Conservation (phyloP, 306 rosid genomes). For the Sindora glabra region DNA sequence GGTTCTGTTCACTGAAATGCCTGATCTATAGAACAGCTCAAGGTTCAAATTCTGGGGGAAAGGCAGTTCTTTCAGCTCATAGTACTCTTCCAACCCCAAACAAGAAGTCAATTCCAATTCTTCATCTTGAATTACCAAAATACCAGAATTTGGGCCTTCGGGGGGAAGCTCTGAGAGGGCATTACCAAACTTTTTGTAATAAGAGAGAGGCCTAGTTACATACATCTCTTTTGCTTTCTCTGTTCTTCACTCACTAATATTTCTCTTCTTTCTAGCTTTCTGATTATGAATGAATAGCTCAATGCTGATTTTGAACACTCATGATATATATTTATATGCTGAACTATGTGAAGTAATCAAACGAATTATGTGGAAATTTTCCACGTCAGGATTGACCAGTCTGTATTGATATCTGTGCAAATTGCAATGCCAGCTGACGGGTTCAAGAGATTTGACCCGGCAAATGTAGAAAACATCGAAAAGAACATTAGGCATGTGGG, state of each 20-base stretch:
- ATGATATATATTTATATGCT: too few species aligned
- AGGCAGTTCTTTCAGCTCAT: slow-evolving; percentile 38
- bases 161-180: slow-evolving; percentile 32
- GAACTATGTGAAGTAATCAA: too few species aligned
- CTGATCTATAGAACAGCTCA: slow-evolving; percentile 45
- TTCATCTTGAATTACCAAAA: slow-evolving; percentile 58
- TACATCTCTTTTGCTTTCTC: slow-evolving; percentile 32
- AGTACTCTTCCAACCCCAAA: slow-evolving; percentile 32
- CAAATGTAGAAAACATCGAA: too few species aligned
- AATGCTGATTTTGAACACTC: too few species aligned
- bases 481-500: too few species aligned
- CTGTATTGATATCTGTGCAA: too few species aligned
- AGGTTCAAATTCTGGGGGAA: slow-evolving; percentile 58
- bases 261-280: background rate
- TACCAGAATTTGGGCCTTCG: slow-evolving; percentile 62
- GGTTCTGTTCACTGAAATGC: slow-evolving; percentile 33
- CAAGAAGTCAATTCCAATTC: slow-evolving; percentile 28
- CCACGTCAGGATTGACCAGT: too few species aligned
- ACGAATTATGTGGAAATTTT: too few species aligned
- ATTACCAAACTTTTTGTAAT: slow-evolving; percentile 22
- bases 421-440: too few species aligned
- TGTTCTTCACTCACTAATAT: background rate
- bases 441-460: too few species aligned
- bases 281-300: background rate
- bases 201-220: slow-evolving; percentile 61